These are phyloP conservation scores for Penicillium lividum DNA, from an alignment of 495 filamentous ascomycete genomes.

Conservation along the genomic window DNA sequence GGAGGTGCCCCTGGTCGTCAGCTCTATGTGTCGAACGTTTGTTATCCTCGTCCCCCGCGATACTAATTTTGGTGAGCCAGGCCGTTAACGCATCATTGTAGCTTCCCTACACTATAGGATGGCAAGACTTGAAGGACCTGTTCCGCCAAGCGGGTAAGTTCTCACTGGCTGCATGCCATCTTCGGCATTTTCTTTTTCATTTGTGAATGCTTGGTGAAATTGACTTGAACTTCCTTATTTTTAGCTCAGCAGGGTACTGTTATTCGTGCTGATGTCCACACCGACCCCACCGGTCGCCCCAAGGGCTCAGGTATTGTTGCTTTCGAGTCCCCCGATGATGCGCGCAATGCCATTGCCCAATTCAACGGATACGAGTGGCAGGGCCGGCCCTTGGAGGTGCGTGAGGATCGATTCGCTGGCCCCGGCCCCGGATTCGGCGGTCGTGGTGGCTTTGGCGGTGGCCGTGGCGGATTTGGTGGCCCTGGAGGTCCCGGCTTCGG, in stretches of 20 bases:
- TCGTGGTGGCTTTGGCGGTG: conserved; percentile 49
- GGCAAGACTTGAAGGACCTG: conserved; percentile 98
- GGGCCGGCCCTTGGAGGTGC: conserved; percentile 87
- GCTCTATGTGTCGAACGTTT: conserved; percentile 97
- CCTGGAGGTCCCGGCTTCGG: conserved; percentile 35
- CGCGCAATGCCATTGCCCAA: conserved; percentile 90
- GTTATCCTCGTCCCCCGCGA: conserved; percentile 51
- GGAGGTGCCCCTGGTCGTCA: conserved; percentile 73
- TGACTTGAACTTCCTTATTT: conserved; percentile 40
- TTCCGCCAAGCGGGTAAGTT: conserved; percentile 96
- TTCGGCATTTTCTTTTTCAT: conserved; percentile 6
- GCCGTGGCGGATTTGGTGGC: conserved; percentile 20
- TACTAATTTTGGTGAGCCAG: conserved; percentile 20
- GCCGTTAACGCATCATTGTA: conserved; percentile 48
- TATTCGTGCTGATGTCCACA: conserved; percentile 93
- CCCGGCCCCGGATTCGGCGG: conserved; percentile 44
- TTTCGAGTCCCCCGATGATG: conserved; percentile 92
- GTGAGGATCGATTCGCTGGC: conserved; percentile 91
- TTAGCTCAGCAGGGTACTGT: conserved; percentile 74
- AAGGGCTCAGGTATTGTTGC: conserved; percentile 96
- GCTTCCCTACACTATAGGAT: conserved; percentile 97
- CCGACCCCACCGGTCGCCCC: conserved; percentile 87
- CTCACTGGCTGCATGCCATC: conserved; percentile 3
- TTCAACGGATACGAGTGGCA: conserved; percentile 99
- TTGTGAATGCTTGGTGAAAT: conserved; percentile 26